Percentiles rank a stretch among this genome's conserved stretches.
Conservation (phyloP, 2,329 filamentous ascomycete genomes). For the Dactylellina sp. region DNA sequence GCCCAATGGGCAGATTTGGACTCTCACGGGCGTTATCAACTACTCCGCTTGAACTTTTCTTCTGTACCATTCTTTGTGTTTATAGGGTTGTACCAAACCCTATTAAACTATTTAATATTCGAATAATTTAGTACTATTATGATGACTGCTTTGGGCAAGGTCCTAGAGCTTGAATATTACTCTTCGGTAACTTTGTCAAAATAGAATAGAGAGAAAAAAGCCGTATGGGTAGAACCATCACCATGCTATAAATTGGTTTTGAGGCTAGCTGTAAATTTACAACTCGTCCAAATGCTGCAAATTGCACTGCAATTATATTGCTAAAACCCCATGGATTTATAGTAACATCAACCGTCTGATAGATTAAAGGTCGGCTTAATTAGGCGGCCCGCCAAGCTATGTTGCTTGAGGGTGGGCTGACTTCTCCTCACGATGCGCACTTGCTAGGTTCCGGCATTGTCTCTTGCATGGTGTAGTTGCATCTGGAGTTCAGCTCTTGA, state of each 20-base stretch:
- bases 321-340: not conserved
- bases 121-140: too few species aligned
- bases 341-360: not conserved
- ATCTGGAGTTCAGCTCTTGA: constrained; percentile 23
- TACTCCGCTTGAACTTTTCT: constrained; percentile 62
- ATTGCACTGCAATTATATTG: not conserved
- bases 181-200: not conserved
- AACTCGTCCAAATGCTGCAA: not conserved
- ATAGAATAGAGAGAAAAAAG: too few species aligned
- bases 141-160: too few species aligned
- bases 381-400: constrained; percentile 7
- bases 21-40: constrained; percentile 71
- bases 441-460: constrained; percentile 14
- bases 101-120: constrained; percentile 1
- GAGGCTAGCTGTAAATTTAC: not conserved
- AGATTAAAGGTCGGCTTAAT: not conserved
- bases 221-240: too few species aligned
- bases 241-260: too few species aligned
- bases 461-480: constrained; percentile 26
- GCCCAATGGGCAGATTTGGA: constrained; percentile 82
- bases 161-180: not conserved
- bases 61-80: not conserved
- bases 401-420: constrained; percentile 33
- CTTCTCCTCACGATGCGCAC: constrained; percentile 45
- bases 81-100: not conserved